A percentile compares a stretch with the other conserved stretches of the same genome.
phyloP scores from a whole-genome alignment of 495 filamentous ascomycete species.

The Cercophora newfieldiana region DNA sequence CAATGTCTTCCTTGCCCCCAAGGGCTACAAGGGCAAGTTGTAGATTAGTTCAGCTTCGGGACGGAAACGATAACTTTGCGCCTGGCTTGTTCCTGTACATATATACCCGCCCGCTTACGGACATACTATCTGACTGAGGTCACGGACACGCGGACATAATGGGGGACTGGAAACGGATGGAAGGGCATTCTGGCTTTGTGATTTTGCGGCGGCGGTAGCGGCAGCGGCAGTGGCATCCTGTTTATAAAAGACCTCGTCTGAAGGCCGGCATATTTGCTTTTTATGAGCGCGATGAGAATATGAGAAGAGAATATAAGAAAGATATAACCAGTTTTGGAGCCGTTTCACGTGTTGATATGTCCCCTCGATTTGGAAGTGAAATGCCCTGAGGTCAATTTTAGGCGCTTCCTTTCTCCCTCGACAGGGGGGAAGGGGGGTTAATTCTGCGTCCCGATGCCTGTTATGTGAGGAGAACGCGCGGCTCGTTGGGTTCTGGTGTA shows the following conservation, averaged over 20 bases:
- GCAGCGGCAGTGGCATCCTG: no score
- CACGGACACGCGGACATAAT: not conserved
- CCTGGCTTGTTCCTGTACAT: constrained; percentile 1
- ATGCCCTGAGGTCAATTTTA: constrained; percentile 2
- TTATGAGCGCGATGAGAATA: not conserved
- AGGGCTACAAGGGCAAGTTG: constrained; percentile 51
- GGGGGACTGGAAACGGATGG: not conserved
- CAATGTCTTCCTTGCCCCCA: constrained; percentile 57
- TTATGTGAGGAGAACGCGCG: not conserved
- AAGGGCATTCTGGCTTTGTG: constrained; percentile 1
- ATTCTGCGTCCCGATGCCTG: not conserved
- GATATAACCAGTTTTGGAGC: not conserved
- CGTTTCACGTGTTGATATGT: not conserved
- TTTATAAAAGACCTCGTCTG: not conserved
- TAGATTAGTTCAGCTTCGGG: constrained; percentile 10
- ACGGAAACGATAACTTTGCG: constrained; percentile 1
- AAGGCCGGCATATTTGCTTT: not conserved
- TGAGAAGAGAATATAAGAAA: no score
- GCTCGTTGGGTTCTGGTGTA: not conserved
- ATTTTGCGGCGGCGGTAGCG: not conserved
- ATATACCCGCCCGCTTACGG: not conserved
- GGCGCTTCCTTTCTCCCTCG: constrained; percentile 9
- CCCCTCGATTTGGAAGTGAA: not conserved
- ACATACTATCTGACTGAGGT: not conserved
- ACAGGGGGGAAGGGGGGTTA: not conserved